Evolutionary conservation across 768 basidiomycete species (phyloP), one percentile per base, ranked within the genome.

Genomic region (Russula virescens): DNA sequence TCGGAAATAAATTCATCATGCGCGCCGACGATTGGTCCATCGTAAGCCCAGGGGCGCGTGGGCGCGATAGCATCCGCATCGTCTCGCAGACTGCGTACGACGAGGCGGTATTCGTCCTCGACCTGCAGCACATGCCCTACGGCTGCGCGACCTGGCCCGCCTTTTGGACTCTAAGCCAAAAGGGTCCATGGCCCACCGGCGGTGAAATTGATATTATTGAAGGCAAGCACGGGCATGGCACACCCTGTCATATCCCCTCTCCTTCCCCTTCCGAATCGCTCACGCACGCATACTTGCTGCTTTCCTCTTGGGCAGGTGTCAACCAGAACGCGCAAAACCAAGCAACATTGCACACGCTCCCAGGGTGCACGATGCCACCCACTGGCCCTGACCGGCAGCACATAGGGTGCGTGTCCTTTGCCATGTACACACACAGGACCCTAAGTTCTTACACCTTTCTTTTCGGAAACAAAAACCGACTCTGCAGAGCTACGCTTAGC

Each of bases 81-180:
- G 69, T 65, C 14, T 84, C 84, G 10, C 69, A 75, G 28, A 62
- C 64, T 3, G 75, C 78, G 2, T 84, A 80, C 66, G 70, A 66
- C 28, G 81, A 84, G 16, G 74, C 78, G 7, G 62, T 85, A 21
- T 65, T 80, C 16, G 73, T 86, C 10, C 73, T 86, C 47, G 82
- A 85, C 62, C 57, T 86, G 28, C 51, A 68, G 42, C 85, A 86
- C 69, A 86, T 87, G 82, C 85, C 85, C 1, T 70, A 74, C 58
- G 85, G 85, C 26, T 83, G 82, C 59, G 73, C 69, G 26, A 83
- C 83, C 19, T 87, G 85, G 85, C 84, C 85, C 3, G 84, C 85
- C 1, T 85, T 80, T 69, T 86, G 85, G 85, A 81, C 82, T 40
- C 59, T 80, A 61, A 83, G 82, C 64, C 51, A 67, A 60, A 52